Percentiles rank a stretch among this genome's conserved stretches.
phyloP scores from a whole-genome alignment of 352 stramenopile genomes.

The Elongisporangium undulatum region DNA sequence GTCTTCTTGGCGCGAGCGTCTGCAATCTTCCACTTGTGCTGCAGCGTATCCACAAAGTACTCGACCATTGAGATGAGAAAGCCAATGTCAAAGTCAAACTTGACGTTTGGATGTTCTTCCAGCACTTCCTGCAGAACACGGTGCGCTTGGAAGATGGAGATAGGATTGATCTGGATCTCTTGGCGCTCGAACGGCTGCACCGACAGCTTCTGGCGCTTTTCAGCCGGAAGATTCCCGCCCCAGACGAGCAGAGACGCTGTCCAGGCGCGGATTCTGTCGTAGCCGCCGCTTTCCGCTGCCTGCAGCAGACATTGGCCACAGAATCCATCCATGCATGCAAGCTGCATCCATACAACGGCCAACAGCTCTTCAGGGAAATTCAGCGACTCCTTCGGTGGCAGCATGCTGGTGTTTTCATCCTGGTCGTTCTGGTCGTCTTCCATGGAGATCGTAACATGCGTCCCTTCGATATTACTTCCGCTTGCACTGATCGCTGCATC shows the following conservation, averaged over 20 bases:
- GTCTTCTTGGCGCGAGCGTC: constrained; percentile 23
- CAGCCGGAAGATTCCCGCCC: constrained; percentile 44
- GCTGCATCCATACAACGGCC: constrained; percentile 77
- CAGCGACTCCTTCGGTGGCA: constrained; percentile 13
- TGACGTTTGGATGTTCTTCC: constrained; percentile 52
- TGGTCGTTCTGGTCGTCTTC: constrained; percentile 11
- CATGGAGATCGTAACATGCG: constrained; percentile 22
- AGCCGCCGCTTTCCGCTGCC: constrained; percentile 61
- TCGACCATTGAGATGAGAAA: constrained; percentile 74
- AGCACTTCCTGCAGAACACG: constrained; percentile 40
- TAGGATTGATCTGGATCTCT: constrained; percentile 58
- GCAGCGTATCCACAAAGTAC: constrained; percentile 66
- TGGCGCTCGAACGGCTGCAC: constrained; percentile 66
- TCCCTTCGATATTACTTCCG: not conserved
- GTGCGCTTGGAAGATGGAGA: constrained; percentile 54
- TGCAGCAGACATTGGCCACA: constrained; percentile 80
- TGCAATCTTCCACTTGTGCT: constrained; percentile 36
- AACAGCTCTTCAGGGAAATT: constrained; percentile 64
- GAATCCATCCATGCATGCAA: constrained; percentile 75
- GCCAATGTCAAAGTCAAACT: constrained; percentile 73
- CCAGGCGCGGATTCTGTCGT: constrained; percentile 82
- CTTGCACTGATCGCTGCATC: constrained; percentile 14
- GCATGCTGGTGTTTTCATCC: constrained; percentile 8
- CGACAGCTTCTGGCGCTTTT: constrained; percentile 26
- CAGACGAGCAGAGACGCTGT: constrained; percentile 68